Evolutionary conservation across 352 stramenopile genomes (phyloP).

Genomic region (Phytophthora pisi): DNA sequence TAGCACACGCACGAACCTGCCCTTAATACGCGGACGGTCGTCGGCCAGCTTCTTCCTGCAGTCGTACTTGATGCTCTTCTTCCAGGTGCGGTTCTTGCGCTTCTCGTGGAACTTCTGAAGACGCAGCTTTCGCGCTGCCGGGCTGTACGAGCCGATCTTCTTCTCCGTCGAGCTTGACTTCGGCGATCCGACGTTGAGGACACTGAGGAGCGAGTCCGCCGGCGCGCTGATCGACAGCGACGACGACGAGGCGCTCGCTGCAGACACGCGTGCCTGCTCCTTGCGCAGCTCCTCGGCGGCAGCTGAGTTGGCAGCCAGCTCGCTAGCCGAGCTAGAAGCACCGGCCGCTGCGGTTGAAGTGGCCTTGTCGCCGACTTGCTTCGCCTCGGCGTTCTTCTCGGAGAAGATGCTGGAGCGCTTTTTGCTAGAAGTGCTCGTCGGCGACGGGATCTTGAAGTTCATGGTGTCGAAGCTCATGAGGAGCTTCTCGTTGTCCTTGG

Average conservation of each 20-base stretch:
- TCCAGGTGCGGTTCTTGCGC: conserved; percentile 96
- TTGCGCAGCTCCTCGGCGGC: conserved; percentile 45
- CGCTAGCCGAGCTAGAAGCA: conserved; percentile 28
- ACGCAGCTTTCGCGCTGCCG: conserved; percentile 90
- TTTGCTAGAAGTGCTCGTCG: conserved; percentile 65
- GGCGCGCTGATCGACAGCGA: conserved; percentile 38
- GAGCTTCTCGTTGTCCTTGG: conserved; percentile 78
- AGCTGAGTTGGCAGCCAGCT: conserved; percentile 31
- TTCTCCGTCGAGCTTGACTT: conserved; percentile 37
- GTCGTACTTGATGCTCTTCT: conserved; percentile 99
- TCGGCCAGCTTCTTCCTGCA: conserved; percentile 98
- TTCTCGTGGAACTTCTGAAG: conserved; percentile 98
- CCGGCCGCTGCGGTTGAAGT: neutral
- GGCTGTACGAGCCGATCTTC: conserved; percentile 95
- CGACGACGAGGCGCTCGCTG: conserved; percentile 24
- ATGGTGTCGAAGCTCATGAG: conserved; percentile 91
- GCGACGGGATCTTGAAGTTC: conserved; percentile 82
- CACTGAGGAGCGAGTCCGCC: conserved; percentile 46
- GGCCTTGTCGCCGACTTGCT: conserved; percentile 14
- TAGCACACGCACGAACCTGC: conserved; percentile 91
- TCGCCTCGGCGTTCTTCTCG: conserved; percentile 33
- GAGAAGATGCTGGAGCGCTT: conserved; percentile 50
- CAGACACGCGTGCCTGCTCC: conserved; percentile 35
- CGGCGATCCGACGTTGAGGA: conserved; percentile 46
- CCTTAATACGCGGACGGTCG: conserved; percentile 93